These are phyloP conservation scores for Pseudonitzschia delicatissima DNA, from an alignment of 108 stramenopile species.

Conservation along the genomic window DNA sequence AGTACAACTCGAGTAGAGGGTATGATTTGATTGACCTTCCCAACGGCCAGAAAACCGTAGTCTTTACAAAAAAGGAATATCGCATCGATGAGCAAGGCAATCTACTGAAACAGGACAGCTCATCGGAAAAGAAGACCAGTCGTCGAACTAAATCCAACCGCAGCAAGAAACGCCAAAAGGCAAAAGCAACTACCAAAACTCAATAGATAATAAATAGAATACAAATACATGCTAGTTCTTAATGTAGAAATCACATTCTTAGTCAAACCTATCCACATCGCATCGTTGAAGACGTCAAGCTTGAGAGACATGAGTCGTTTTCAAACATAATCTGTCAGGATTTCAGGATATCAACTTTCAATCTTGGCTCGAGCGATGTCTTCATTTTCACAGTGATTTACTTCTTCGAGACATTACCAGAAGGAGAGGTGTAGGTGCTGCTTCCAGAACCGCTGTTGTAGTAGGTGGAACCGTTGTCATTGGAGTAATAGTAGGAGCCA, in stretches of 20 bases:
- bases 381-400: no score
- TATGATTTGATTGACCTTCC: slow-evolving; percentile 39
- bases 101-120: not conserved
- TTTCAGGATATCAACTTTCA: no score
- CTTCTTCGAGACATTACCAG: no score
- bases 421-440: slow-evolving; percentile 67
- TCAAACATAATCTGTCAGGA: no score
- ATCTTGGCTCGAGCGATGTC: no score
- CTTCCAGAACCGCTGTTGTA: slow-evolving; percentile 72
- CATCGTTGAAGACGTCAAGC: slow-evolving; percentile 24
- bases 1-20: slow-evolving; percentile 23
- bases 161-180: not conserved
- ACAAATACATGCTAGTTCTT: no score
- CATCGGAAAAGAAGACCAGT: not conserved
- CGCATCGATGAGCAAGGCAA: slow-evolving; percentile 27
- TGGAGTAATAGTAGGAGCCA: slow-evolving; percentile 80
- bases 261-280: slow-evolving; percentile 34
- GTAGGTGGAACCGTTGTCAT: slow-evolving; percentile 84
- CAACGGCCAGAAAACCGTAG: slow-evolving; percentile 27
- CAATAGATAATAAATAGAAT: no score
- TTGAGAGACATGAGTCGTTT: no score
- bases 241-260: no score
- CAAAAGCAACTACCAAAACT: no score
- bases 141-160: no score
- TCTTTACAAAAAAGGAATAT: slow-evolving; percentile 46